A percentile compares a stretch with the other conserved stretches of the same genome.
Conservation (phyloP, 768 basidiomycete genomes). For the Leucogyrophana mollusca region DNA sequence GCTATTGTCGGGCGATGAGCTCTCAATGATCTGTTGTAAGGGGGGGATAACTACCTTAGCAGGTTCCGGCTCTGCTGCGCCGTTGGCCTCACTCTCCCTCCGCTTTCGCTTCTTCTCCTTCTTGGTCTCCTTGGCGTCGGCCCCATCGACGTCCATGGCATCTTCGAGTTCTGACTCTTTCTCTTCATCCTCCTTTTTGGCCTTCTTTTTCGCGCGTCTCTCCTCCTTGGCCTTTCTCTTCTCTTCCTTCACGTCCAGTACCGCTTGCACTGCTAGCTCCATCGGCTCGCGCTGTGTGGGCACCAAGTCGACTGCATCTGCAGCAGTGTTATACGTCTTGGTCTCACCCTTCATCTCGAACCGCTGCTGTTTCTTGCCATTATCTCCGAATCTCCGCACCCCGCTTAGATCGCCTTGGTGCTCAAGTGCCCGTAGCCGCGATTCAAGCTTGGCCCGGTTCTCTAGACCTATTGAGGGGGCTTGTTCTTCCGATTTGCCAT, state of each 20-base stretch:
- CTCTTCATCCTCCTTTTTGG: constrained; percentile 50
- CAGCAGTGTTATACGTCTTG: constrained; percentile 82
- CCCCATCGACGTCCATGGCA: constrained; percentile 46
- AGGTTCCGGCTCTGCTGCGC: constrained; percentile 36
- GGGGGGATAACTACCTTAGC: constrained; percentile 37
- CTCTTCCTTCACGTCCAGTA: constrained; percentile 83
- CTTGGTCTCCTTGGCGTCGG: constrained; percentile 34
- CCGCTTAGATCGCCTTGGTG: constrained; percentile 72
- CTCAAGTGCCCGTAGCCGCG: constrained; percentile 87
- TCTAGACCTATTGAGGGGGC: constrained; percentile 90
- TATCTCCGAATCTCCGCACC: constrained; percentile 63
- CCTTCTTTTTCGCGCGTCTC: constrained; percentile 63
- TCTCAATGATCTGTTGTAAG: constrained; percentile 6
- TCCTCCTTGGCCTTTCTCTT: constrained; percentile 82
- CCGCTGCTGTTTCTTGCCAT: constrained; percentile 67
- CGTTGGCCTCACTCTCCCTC: constrained; percentile 56
- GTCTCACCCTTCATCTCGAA: constrained; percentile 82
- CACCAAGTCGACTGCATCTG: constrained; percentile 81
- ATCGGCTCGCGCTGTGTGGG: constrained; percentile 85
- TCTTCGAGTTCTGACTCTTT: constrained; percentile 31
- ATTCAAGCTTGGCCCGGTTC: constrained; percentile 94
- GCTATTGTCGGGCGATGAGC: constrained; percentile 1
- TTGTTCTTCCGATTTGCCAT: constrained; percentile 80
- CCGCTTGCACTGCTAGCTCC: constrained; percentile 71
- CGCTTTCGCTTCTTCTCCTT: constrained; percentile 47